Base-by-base conservation (phyloP, 257 asterid genomes). In the Nicotiana tomentosiformis region DNA sequence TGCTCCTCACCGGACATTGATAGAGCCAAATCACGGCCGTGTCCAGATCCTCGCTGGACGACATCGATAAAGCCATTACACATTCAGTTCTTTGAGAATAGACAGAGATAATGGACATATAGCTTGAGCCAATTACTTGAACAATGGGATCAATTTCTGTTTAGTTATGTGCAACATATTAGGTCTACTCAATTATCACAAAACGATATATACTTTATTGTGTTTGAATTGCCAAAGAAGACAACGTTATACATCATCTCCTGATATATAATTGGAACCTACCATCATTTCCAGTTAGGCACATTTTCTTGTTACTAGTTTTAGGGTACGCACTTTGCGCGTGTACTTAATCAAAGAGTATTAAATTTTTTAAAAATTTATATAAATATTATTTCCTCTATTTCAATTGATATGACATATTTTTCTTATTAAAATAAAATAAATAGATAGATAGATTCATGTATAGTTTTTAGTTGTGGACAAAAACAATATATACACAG, bases 1-100 rank as follows among this genome's bases (percentile, higher is more conserved):
- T 9, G 32, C 55, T 68, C 39, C 32, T 18, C 58, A 11, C 30
- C 35, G 29, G n/a, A 43, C 78, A 43, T 30, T 62, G 87, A 88
- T 88, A 56, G 84, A 87, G 88, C 88, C 88, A 69, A 68, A 16
- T 77, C 90, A 77, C 77, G 82, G 90, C 58, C 14, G 67, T 64
- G 78, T 80, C 87, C 33, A 84, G 82, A 87, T 79, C 88, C 83
- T 62, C 35, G 55, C 56, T 8, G 83, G 86, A 84, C 91, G 10
- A 39, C 10, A 87, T 82, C 56, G 88, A 83, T 87, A 83, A 81
- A 87, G 80, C 91, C 91, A 60, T 69, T 60, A 82, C 92, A 79
- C 51, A 51, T 65, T 70, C 62, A 84, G 77, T 39, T 77, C 78
- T 85, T 79, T 26, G 57, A 35, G 35, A 56, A 78, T 35, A 78